Conservation (phyloP, 2,329 filamentous ascomycete genomes). For the Colletotrichum sublineola region DNA sequence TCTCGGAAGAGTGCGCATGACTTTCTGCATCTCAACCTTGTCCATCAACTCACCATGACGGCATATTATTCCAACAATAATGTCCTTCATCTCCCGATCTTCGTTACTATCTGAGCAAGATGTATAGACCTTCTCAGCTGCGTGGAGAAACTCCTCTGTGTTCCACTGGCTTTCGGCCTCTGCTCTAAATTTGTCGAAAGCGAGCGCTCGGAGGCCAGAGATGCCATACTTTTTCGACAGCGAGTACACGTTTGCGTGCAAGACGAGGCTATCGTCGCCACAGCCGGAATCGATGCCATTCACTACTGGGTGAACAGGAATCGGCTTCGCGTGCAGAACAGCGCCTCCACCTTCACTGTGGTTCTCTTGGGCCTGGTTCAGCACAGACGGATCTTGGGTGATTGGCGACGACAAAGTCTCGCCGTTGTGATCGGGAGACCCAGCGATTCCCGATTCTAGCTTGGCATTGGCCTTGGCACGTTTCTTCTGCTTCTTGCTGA, state of each 20-base stretch:
- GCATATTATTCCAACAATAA: slow-evolving; percentile 31
- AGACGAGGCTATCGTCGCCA: slow-evolving; percentile 4
- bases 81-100: slow-evolving; percentile 30
- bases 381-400: not conserved
- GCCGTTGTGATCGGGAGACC: not conserved
- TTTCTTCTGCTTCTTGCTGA: slow-evolving; percentile 36
- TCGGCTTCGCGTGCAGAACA: not conserved
- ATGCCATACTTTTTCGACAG: slow-evolving; percentile 33
- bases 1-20: slow-evolving; percentile 30
- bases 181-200: slow-evolving; percentile 20
- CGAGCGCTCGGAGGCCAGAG: not conserved
- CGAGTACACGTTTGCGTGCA: slow-evolving; percentile 32
- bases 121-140: slow-evolving; percentile 23
- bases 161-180: slow-evolving; percentile 33
- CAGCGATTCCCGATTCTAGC: not conserved
- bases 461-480: slow-evolving; percentile 26
- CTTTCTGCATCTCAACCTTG: slow-evolving; percentile 22
- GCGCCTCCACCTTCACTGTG: slow-evolving; percentile 16
- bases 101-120: slow-evolving; percentile 18
- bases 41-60: slow-evolving; percentile 30
- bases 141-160: slow-evolving; percentile 34
- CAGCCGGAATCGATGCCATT: not conserved
- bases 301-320: not conserved
- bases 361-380: slow-evolving; percentile 10
- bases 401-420: not conserved